These are phyloP conservation scores for Cyclocybe cylindracea DNA, from an alignment of 768 basidiomycete species.

Conservation along the genomic window DNA sequence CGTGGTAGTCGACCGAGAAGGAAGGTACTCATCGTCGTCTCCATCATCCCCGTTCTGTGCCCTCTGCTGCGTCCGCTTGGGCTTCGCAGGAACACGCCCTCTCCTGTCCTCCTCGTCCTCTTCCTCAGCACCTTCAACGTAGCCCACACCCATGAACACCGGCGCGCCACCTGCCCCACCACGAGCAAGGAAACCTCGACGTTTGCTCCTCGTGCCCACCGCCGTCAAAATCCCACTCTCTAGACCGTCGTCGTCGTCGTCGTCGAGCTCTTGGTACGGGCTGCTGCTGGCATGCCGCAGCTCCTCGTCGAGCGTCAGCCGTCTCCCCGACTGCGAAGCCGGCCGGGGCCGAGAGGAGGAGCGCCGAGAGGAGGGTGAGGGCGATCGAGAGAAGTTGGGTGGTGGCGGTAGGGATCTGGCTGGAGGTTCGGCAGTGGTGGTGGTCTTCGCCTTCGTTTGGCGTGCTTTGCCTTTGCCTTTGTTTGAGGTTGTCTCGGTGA, in stretches of 20 bases:
- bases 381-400: background rate
- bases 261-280: slow-evolving; percentile 20
- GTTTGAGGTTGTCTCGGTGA: background rate
- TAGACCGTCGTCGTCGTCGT: slow-evolving; percentile 37
- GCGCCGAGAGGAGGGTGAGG: slow-evolving; percentile 8
- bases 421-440: background rate
- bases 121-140: slow-evolving; percentile 55
- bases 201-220: slow-evolving; percentile 55
- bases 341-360: slow-evolving; percentile 8
- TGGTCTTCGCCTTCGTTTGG: background rate
- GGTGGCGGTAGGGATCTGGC: background rate
- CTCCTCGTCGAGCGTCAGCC: slow-evolving; percentile 70
- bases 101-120: slow-evolving; percentile 25
- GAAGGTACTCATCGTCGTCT: slow-evolving; percentile 24
- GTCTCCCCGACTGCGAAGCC: slow-evolving; percentile 26
- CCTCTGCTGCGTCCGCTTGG: background rate
- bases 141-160: slow-evolving; percentile 71
- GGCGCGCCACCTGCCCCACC: slow-evolving; percentile 74
- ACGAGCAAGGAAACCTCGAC: slow-evolving; percentile 65
- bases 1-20: slow-evolving; percentile 1
- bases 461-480: too few relatives aligned
- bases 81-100: slow-evolving; percentile 13
- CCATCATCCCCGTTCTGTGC: background rate
- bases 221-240: slow-evolving; percentile 55
- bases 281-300: slow-evolving; percentile 43